phyloP scores from a whole-genome alignment of 495 filamentous ascomycete genomes.

The Pseudoneurospora amorphoporcata region DNA sequence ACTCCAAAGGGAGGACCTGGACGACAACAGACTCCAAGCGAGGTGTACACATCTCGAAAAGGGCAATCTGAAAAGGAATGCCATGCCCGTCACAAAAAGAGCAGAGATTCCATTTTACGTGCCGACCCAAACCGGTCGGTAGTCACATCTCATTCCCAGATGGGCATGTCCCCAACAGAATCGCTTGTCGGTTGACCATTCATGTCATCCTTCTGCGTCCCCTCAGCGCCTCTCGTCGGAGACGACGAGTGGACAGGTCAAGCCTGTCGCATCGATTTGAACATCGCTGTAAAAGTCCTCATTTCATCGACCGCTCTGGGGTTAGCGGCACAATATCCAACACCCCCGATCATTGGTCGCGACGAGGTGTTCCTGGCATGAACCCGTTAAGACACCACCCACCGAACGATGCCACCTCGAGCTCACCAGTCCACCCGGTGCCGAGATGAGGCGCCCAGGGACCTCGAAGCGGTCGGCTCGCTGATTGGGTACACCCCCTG shows the following conservation, averaged over 20 bases:
- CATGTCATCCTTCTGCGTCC: neutral
- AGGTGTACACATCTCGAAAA: neutral
- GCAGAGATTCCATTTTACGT: neutral
- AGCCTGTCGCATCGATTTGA: neutral
- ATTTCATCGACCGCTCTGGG: constrained; percentile 12
- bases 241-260: neutral
- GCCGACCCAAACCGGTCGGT: neutral
- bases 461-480: neutral
- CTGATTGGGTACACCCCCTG: constrained; percentile 9
- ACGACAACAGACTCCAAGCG: neutral
- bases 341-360: constrained; percentile 7
- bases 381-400: neutral
- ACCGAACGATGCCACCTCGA: neutral
- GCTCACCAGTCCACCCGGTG: constrained; percentile 7
- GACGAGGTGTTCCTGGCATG: constrained; percentile 10
- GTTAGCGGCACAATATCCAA: constrained; percentile 9
- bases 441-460: constrained; percentile 16
- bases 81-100: neutral
- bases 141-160: neutral
- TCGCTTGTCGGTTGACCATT: neutral
- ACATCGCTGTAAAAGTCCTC: constrained; percentile 1
- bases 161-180: neutral
- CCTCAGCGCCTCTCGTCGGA: neutral
- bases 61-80: neutral
- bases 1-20: neutral